Evolutionary conservation across 2,329 filamentous ascomycete species (phyloP).

Genomic region (Stagonosporopsis tanaceti): DNA sequence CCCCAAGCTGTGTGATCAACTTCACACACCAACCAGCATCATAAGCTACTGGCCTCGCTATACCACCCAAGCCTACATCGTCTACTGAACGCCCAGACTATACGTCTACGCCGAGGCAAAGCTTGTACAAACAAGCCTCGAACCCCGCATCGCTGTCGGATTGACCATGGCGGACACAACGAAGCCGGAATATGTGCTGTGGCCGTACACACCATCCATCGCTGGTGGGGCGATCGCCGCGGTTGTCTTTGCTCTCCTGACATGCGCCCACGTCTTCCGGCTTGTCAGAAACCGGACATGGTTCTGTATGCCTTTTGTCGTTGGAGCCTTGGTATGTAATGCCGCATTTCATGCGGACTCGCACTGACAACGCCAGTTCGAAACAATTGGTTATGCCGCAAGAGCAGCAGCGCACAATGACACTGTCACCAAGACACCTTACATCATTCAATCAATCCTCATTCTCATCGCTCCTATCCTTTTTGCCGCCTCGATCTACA

Average conservation of each 20-base stretch:
- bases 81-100: neutral
- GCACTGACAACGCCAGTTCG: conserved; percentile 33
- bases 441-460: conserved; percentile 52
- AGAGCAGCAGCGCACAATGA: conserved; percentile 43
- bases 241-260: conserved; percentile 57
- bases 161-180: conserved; percentile 29
- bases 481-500: conserved; percentile 59
- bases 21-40: neutral
- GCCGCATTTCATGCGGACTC: conserved; percentile 11
- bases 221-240: conserved; percentile 58
- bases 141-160: neutral
- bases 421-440: conserved; percentile 40
- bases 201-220: conserved; percentile 57
- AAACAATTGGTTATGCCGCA: conserved; percentile 52
- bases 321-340: conserved; percentile 59
- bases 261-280: conserved; percentile 54
- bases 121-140: neutral
- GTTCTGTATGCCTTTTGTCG: conserved; percentile 60
- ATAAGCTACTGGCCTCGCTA: neutral
- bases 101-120: neutral
- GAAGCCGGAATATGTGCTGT: conserved; percentile 35
- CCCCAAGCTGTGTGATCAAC: neutral
- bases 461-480: conserved; percentile 56
- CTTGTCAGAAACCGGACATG: conserved; percentile 56
- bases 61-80: neutral